Base-by-base conservation (phyloP, 2,329 filamentous ascomycete species). In the Phialophora chinensis region DNA sequence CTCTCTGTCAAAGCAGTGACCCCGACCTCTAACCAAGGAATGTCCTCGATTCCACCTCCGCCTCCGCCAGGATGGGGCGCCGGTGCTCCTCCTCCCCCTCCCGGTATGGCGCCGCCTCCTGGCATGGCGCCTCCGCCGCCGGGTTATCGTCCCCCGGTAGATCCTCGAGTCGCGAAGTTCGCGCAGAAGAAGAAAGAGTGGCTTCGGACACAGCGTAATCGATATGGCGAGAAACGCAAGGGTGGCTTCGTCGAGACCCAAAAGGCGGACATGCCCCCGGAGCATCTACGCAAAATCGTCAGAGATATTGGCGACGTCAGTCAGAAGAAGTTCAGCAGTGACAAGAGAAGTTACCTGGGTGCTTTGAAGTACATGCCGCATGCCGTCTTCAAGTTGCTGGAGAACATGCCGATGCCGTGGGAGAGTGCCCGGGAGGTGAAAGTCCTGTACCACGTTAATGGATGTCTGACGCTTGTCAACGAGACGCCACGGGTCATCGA, bases 341-440 rank as follows among this genome's bases (percentile, higher is more conserved):
- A 99, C 83, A 99, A 99, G 85, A 88, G 95, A 73, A 97, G 93
- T 80, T 99, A 99, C 79, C 86, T 99, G 56, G 96, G 96, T 69
- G 95, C 96, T 38, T 82, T 99, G 70, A 99, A 99, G 81, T 99
- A 97, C 82, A 99, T 99, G 95, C 95, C 95, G 1, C 95, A 99
- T 77, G 95, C 95, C 5, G 95, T 99, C 11, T 82, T 99, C 81
- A 99, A 99, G 83, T 85, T 99, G 27, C 80, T 99, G 64, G 95
- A 99, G 82, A 99, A 99, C 75, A 99, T 99, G 95, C 95, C 95
- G 3, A 99, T 99, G 95, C 95, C 95, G 0, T 99, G 95, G 95
- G 95, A 99, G 81, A 95, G 93, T 65, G 89, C 92, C 29, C 88
- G 93, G 69, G 95, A 99, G 76, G 96, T 99, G 69, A 98, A 98